Percentiles rank a stretch among this genome's conserved stretches.
Evolutionary conservation across 495 filamentous ascomycete genomes (phyloP).

Genomic region (Glonium stellatum): DNA sequence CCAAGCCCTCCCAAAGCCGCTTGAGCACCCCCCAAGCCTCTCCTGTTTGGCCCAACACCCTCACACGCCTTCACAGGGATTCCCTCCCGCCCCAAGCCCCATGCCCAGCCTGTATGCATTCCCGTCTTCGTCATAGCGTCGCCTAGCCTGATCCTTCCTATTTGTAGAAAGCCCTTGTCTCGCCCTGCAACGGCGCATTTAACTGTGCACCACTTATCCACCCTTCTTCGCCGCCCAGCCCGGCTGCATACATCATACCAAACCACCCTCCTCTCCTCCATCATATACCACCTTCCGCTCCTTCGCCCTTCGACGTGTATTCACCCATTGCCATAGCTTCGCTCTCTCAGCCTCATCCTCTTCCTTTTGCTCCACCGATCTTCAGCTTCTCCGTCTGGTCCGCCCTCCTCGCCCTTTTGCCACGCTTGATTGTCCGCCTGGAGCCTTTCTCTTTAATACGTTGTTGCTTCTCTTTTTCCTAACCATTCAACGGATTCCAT

Average conservation of each 20-base stretch:
- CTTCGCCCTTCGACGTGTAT: slow-evolving; percentile 5
- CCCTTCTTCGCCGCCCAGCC: background rate
- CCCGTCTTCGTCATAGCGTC: slow-evolving; percentile 23
- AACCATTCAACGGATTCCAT: slow-evolving; percentile 8
- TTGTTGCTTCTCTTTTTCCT: slow-evolving; percentile 22
- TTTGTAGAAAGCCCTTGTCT: slow-evolving; percentile 20
- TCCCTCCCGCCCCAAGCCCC: background rate
- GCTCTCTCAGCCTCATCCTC: slow-evolving; percentile 7
- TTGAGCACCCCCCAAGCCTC: background rate
- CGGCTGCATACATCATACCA: slow-evolving; percentile 20
- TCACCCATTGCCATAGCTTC: background rate
- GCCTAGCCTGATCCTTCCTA: slow-evolving; percentile 28
- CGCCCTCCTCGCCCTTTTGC: slow-evolving; percentile 2
- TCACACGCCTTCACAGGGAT: background rate
- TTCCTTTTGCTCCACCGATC: no score
- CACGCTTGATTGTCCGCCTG: background rate
- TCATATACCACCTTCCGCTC: background rate
- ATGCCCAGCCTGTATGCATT: background rate
- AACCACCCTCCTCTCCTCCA: slow-evolving; percentile 7
- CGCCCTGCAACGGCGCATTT: slow-evolving; percentile 8
- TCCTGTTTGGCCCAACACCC: background rate
- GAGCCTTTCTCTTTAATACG: slow-evolving; percentile 26
- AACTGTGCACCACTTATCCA: background rate
- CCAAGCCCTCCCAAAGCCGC: background rate
- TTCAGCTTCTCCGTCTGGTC: background rate